Conservation (phyloP, 257 asterid genomes). For the Agastache rugosa region DNA sequence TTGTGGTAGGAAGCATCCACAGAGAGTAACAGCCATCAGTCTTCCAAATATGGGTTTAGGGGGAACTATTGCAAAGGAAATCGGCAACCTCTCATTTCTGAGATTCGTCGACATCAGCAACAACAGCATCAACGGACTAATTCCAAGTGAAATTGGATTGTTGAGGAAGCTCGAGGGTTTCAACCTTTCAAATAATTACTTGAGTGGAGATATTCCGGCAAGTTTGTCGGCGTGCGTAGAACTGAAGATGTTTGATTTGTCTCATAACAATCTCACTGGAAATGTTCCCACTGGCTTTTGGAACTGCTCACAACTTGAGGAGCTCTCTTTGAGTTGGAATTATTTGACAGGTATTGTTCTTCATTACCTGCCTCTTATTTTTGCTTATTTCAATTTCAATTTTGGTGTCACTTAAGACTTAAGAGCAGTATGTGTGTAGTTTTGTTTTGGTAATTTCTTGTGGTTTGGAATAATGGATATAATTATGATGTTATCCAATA, state of each 20-base stretch:
- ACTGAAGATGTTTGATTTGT: neutral
- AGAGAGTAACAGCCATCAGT: constrained; percentile 8
- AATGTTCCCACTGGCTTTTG: neutral
- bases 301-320: constrained; percentile 11
- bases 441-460: no score
- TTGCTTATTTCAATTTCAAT: neutral
- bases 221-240: neutral
- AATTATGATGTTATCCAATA: no score
- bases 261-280: constrained; percentile 24
- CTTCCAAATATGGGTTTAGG: neutral
- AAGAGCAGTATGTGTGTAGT: no score
- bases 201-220: neutral
- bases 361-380: neutral
- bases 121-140: constrained; percentile 1
- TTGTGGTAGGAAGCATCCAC: constrained; percentile 10
- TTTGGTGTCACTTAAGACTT: no score
- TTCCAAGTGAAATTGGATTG: neutral
- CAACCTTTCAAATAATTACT: neutral
- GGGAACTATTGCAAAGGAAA: constrained; percentile 3
- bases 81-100: constrained; percentile 28
- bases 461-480: no score
- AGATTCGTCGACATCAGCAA: neutral
- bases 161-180: neutral
- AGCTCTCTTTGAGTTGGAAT: neutral
- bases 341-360: neutral